A percentile compares a stretch with the other conserved stretches of the same genome.
Conservation (phyloP, 192 early-diverging fungal genomes). For the Haplosporangium gracile region DNA sequence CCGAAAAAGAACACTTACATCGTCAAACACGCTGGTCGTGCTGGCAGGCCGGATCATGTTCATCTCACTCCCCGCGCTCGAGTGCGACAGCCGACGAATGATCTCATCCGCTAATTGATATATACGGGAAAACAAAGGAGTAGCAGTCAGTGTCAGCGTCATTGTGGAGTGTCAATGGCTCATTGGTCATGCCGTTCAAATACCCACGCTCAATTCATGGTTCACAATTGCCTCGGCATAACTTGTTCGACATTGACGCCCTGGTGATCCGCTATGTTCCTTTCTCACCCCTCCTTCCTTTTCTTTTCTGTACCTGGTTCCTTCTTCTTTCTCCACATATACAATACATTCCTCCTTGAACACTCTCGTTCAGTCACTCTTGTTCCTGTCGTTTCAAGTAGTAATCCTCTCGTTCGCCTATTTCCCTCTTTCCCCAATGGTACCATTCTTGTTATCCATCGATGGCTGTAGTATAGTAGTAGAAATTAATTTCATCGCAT, state of each 20-base stretch:
- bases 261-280: neutral
- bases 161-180: neutral
- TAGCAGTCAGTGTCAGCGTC: neutral
- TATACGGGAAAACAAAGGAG: neutral
- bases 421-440: neutral
- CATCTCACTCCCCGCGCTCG: constrained; percentile 16
- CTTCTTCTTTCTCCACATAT: too few species aligned
- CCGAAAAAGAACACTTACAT: constrained; percentile 8
- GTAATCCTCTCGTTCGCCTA: neutral
- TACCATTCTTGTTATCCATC: neutral
- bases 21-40: constrained; percentile 2
- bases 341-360: too few species aligned
- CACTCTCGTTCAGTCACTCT: neutral
- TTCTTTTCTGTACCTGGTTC: neutral
- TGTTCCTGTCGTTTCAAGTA: neutral
- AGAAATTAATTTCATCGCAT: neutral
- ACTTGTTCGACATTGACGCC: neutral
- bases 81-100: constrained; percentile 21
- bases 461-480: neutral
- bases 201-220: too few species aligned
- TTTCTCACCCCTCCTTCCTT: neutral
- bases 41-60: constrained; percentile 4
- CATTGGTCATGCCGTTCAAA: neutral
- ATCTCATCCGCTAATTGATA: constrained; percentile 16
- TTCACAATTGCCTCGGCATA: too few species aligned